Evolutionary conservation across 805 yeast genomes (phyloP).

Genomic region (Yamadazyma endophytica): DNA sequence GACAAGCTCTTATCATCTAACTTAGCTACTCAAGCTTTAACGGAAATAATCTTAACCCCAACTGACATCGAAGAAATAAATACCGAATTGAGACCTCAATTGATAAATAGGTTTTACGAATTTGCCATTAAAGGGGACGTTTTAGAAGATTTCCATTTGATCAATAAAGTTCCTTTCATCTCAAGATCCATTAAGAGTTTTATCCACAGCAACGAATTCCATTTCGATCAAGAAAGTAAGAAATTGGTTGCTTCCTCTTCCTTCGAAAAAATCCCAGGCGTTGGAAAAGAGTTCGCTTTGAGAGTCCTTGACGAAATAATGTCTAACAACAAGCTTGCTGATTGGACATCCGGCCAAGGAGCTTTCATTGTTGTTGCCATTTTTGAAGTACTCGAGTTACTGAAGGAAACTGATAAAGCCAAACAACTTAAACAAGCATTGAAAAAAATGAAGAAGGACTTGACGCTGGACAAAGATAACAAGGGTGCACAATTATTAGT

Average conservation of each 20-base stretch:
- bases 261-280: constrained; percentile 38
- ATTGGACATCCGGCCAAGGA: constrained; percentile 67
- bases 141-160: constrained; percentile 59
- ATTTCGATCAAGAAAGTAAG: constrained; percentile 46
- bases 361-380: constrained; percentile 80
- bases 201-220: constrained; percentile 85
- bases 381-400: constrained; percentile 54
- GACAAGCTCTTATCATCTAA: constrained; percentile 56
- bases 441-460: constrained; percentile 49
- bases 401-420: constrained; percentile 14
- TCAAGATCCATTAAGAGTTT: constrained; percentile 70
- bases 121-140: constrained; percentile 61
- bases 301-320: constrained; percentile 51
- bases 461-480: constrained; percentile 44
- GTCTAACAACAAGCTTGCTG: constrained; percentile 40
- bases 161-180: constrained; percentile 63
- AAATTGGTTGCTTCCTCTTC: constrained; percentile 42
- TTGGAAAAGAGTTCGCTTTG: constrained; percentile 58
- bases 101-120: constrained; percentile 55
- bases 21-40: constrained; percentile 77
- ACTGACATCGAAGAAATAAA: constrained; percentile 35
- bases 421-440: constrained; percentile 44
- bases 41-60: constrained; percentile 58
- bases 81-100: constrained; percentile 38
- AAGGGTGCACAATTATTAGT: constrained; percentile 44